Percentiles rank a stretch among this genome's conserved stretches.
These are phyloP conservation scores for Mercurialis annua DNA, from an alignment of 345 rosid species.

Conservation along the genomic window DNA sequence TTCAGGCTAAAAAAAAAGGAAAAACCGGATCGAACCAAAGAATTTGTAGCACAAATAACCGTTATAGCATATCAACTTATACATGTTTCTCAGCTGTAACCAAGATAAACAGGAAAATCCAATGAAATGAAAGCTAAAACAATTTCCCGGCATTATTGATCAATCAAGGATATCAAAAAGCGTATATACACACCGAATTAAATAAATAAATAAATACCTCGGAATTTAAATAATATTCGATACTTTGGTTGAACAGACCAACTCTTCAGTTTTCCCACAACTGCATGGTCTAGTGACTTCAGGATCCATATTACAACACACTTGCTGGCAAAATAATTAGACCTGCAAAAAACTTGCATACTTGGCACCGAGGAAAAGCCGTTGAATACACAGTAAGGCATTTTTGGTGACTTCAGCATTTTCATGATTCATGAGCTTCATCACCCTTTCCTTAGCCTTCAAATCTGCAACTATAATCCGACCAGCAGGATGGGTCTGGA, in stretches of 20 bases:
- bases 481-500: conserved; percentile 91
- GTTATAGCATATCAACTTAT: too few relatives aligned
- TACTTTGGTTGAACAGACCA: not conserved
- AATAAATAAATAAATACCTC: conserved; percentile 2
- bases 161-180: not conserved
- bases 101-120: too few relatives aligned
- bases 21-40: too few relatives aligned
- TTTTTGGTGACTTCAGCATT: conserved; percentile 74
- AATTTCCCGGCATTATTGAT: conserved; percentile 6
- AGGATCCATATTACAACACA: conserved; percentile 6
- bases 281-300: conserved; percentile 2
- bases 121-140: too few relatives aligned
- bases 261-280: not conserved
- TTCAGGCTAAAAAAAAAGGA: too few relatives aligned
- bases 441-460: conserved; percentile 87
- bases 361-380: conserved; percentile 88
- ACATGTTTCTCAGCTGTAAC: too few relatives aligned
- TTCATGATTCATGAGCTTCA: conserved; percentile 87
- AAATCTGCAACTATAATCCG: conserved; percentile 78
- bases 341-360: conserved; percentile 97
- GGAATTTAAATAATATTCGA: not conserved
- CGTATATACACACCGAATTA: not conserved
- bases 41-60: too few relatives aligned
- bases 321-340: conserved; percentile 26
- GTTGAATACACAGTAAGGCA: conserved; percentile 72